Conservation (phyloP, 192 early-diverging fungal genomes). For the Umbelopsis vinacea region DNA sequence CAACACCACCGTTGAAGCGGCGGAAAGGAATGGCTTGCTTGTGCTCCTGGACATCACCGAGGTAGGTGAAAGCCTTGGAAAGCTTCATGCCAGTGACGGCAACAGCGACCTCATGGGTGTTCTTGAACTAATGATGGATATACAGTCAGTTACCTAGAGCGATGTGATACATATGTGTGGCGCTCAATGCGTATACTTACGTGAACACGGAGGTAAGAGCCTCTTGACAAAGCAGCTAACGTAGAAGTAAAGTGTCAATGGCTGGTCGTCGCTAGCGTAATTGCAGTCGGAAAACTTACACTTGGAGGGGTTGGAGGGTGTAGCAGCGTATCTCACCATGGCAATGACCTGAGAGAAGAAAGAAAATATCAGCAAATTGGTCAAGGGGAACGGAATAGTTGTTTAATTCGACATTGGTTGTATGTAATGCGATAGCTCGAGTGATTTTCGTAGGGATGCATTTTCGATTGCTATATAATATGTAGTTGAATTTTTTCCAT, state of each 20-base stretch:
- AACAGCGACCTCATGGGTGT: slow-evolving; percentile 93
- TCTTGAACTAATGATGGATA: slow-evolving; percentile 73
- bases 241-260: not conserved
- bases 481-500: not conserved
- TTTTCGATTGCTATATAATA: not conserved
- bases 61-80: slow-evolving; percentile 86
- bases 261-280: not conserved
- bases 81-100: slow-evolving; percentile 92
- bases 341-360: slow-evolving; percentile 38
- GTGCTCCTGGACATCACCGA: slow-evolving; percentile 92
- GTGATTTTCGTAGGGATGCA: not conserved
- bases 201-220: slow-evolving; percentile 91
- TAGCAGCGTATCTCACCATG: slow-evolving; percentile 84
- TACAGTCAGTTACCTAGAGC: not conserved
- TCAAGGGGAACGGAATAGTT: not conserved
- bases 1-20: slow-evolving; percentile 93
- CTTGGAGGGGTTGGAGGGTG: slow-evolving; percentile 78
- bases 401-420: not conserved
- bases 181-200: slow-evolving; percentile 26
- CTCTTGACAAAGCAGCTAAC: slow-evolving; percentile 85
- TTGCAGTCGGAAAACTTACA: slow-evolving; percentile 43
- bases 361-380: not conserved
- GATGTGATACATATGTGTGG: not conserved
- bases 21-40: slow-evolving; percentile 97
- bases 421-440: not conserved